Base-by-base conservation (phyloP, 2,329 filamentous ascomycete species). In the Claviceps capensis region DNA sequence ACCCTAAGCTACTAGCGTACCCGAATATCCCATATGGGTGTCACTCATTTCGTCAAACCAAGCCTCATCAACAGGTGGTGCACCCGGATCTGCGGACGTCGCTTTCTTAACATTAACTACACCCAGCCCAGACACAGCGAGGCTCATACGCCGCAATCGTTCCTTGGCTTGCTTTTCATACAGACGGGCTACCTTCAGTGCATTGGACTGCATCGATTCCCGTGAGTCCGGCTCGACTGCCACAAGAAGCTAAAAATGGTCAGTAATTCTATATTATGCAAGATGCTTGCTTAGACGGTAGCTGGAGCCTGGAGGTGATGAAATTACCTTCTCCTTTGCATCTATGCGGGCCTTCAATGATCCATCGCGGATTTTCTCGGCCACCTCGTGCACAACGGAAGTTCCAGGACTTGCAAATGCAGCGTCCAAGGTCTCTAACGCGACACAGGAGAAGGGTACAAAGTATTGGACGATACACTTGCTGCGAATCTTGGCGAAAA, bases 391-490 rank as follows among this genome's bases (percentile, higher is more conserved):
- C 60, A 89, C 82, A 47, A 91, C 81, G 4, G 78, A 75, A 55
- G 75, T 70, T 4, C 77, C 78, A 0, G 79, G 71, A 2, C 75
- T 71, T 0, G 81, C 82, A 66, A 98, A 97, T 2, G 87, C 83
- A 38, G 77, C 73, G 8, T 86, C 81, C 73, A 98, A 80, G 55
- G 82, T 88, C 19, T 83, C 77, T 4, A 97, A 73, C 0, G 86
- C 90, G 55, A 96, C 88, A 58, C 83, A 84, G 43, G 85, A 94
- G 67, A 95, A 98, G 0, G 93, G 90, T 23, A 88, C 77, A 60
- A 95, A 85, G 69, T 96, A 97, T 63, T 95, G 88, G 23, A 90
- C 80, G 54, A 98, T 96, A 61, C 90, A 91, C 71, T 96, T 96
- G 61, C 78, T 86, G 53, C 93, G 82, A 59, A 98, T 89, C 47